Evolutionary conservation across 257 asterid species (phyloP).

Genomic region (Apocynum venetum): DNA sequence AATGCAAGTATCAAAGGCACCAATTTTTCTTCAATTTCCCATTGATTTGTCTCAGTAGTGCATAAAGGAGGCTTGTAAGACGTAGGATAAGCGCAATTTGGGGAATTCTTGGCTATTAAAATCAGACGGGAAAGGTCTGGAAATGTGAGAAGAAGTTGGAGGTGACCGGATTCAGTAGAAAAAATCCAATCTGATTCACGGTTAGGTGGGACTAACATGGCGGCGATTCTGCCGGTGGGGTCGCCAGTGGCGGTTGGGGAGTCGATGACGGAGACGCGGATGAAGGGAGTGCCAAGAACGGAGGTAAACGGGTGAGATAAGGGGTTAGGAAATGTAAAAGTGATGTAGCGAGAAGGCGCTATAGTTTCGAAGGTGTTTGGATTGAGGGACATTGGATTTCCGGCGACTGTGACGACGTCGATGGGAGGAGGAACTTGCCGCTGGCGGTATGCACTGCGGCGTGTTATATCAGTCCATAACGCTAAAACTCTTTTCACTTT

Average conservation of each 20-base stretch:
- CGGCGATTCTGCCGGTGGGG: slow-evolving; percentile 34
- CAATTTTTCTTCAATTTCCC: slow-evolving; percentile 27
- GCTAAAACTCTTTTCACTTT: too few relatives aligned
- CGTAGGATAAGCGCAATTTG: slow-evolving; percentile 23
- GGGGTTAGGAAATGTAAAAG: slow-evolving; percentile 57
- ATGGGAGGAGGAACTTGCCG: background rate
- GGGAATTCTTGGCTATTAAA: slow-evolving; percentile 39
- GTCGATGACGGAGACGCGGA: slow-evolving; percentile 71
- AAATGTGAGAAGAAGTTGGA: slow-evolving; percentile 67
- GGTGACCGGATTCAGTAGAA: slow-evolving; percentile 73
- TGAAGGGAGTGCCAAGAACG: slow-evolving; percentile 29
- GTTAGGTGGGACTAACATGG: slow-evolving; percentile 66
- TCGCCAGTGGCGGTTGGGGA: slow-evolving; percentile 39
- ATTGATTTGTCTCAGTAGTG: slow-evolving; percentile 10
- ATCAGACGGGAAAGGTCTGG: slow-evolving; percentile 68
- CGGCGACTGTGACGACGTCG: background rate
- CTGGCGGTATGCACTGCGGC: background rate
- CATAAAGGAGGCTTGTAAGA: slow-evolving; percentile 23
- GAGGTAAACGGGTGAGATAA: slow-evolving; percentile 13
- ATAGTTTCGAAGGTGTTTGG: slow-evolving; percentile 50
- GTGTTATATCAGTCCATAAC: too few relatives aligned
- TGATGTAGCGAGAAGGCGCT: slow-evolving; percentile 63
- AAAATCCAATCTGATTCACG: slow-evolving; percentile 91
- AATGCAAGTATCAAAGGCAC: slow-evolving; percentile 49
- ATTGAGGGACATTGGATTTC: slow-evolving; percentile 37